phyloP scores from a whole-genome alignment of 2,329 filamentous ascomycete genomes.

The Talaromyces albobiverticillius region DNA sequence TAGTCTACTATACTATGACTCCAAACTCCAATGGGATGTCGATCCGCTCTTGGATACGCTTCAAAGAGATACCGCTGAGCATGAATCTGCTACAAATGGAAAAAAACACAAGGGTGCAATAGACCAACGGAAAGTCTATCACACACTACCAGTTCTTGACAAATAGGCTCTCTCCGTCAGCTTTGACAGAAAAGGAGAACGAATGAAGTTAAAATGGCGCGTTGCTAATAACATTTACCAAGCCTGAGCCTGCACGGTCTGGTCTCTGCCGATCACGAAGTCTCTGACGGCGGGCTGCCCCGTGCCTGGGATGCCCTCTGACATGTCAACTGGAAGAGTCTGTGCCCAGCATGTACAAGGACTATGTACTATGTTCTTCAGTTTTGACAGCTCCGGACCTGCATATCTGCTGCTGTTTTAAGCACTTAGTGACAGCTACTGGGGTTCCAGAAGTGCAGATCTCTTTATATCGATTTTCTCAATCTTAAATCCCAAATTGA shows the following conservation, averaged over 20 bases:
- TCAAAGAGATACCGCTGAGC: no score
- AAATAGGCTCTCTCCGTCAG: not conserved
- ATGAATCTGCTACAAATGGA: no score
- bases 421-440: not conserved
- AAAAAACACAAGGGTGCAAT: no score
- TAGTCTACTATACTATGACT: not conserved
- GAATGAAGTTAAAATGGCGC: not conserved
- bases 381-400: not conserved
- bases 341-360: not conserved
- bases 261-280: constrained; percentile 5
- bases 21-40: no score
- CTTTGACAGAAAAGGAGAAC: not conserved
- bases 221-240: not conserved
- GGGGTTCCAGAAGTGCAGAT: not conserved
- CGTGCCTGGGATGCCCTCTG: not conserved
- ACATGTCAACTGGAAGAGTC: not conserved
- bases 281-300: not conserved
- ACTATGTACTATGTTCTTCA: not conserved
- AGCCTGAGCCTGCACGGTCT: not conserved
- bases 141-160: not conserved
- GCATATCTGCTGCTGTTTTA: not conserved
- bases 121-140: no score
- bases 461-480: not conserved
- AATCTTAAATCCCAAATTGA: not conserved
- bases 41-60: no score